These are phyloP conservation scores for Talaromyces sp. DNA, from an alignment of 2,329 filamentous ascomycete species.

Conservation along the genomic window DNA sequence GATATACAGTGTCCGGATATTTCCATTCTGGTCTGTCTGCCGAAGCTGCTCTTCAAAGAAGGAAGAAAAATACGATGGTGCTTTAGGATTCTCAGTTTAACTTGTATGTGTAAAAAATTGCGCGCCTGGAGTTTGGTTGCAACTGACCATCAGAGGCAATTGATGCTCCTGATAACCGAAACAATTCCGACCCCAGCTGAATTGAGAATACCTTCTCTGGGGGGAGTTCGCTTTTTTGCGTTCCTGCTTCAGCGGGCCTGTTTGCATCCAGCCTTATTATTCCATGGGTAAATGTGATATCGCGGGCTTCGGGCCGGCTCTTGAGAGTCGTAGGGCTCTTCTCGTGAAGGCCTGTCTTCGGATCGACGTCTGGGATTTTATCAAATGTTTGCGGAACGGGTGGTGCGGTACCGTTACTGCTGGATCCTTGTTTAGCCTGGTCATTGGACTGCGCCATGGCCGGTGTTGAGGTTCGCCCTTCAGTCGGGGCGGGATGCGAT, in stretches of 20 bases:
- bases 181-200: slow-evolving; percentile 65
- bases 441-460: background rate
- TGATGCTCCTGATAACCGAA: slow-evolving; percentile 63
- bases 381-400: slow-evolving; percentile 14
- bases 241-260: background rate
- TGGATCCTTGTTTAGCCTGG: background rate
- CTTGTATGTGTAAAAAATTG: slow-evolving; percentile 15
- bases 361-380: slow-evolving; percentile 11
- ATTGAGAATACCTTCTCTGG: slow-evolving; percentile 63
- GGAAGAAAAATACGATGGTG: slow-evolving; percentile 91
- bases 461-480: background rate
- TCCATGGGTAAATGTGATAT: slow-evolving; percentile 7
- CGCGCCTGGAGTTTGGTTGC: background rate
- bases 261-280: slow-evolving; percentile 1
- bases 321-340: background rate
- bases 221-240: slow-evolving; percentile 38
- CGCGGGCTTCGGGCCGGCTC: background rate
- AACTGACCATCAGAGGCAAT: slow-evolving; percentile 66
- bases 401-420: background rate
- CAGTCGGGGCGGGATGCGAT: background rate
- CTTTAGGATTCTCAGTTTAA: slow-evolving; percentile 56
- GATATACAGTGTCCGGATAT: slow-evolving; percentile 81
- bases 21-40: slow-evolving; percentile 53
- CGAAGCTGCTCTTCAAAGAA: slow-evolving; percentile 83
- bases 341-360: slow-evolving; percentile 7